Percentiles rank a stretch among this genome's conserved stretches.
These are phyloP conservation scores for Immersiporthe knoxdaviesiana DNA, from an alignment of 2,329 filamentous ascomycete species.

Conservation along the genomic window DNA sequence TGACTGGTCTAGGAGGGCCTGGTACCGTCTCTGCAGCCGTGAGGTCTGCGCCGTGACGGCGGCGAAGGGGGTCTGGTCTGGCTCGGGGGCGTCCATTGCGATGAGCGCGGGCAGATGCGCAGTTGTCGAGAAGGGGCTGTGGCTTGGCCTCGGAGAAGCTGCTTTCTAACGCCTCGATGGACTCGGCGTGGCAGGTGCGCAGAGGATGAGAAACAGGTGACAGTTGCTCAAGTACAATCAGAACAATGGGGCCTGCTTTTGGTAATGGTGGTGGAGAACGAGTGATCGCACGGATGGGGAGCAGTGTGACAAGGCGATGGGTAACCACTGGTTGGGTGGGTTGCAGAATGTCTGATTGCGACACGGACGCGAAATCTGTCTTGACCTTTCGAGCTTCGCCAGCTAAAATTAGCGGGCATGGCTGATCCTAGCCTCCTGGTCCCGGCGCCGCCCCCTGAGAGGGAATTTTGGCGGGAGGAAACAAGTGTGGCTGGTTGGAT, in stretches of 20 bases:
- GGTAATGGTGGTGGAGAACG: constrained; percentile 18
- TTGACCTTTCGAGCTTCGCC: constrained; percentile 13
- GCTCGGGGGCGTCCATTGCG: constrained; percentile 82
- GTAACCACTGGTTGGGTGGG: background rate
- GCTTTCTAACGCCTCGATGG: background rate
- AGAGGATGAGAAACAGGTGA: background rate
- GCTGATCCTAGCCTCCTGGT: background rate
- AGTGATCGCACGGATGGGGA: constrained; percentile 26
- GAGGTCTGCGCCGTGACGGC: constrained; percentile 86
- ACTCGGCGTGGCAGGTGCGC: background rate
- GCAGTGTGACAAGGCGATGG: constrained; percentile 7
- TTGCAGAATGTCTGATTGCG: constrained; percentile 5
- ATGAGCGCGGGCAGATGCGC: constrained; percentile 4
- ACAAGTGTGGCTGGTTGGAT: constrained; percentile 2
- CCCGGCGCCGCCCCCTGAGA: constrained; percentile 1
- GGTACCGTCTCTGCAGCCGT: constrained; percentile 81
- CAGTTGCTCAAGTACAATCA: background rate
- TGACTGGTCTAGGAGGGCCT: constrained; percentile 90
- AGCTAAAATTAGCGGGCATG: background rate
- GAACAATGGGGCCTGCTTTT: constrained; percentile 14
- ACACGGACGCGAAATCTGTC: constrained; percentile 22
- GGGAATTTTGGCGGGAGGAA: background rate
- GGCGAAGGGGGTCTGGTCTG: constrained; percentile 89
- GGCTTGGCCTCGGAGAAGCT: constrained; percentile 2
- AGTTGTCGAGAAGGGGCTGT: constrained; percentile 6